phyloP scores from a whole-genome alignment of 2,329 filamentous ascomycete genomes.

The Mollisia scopiformis region DNA sequence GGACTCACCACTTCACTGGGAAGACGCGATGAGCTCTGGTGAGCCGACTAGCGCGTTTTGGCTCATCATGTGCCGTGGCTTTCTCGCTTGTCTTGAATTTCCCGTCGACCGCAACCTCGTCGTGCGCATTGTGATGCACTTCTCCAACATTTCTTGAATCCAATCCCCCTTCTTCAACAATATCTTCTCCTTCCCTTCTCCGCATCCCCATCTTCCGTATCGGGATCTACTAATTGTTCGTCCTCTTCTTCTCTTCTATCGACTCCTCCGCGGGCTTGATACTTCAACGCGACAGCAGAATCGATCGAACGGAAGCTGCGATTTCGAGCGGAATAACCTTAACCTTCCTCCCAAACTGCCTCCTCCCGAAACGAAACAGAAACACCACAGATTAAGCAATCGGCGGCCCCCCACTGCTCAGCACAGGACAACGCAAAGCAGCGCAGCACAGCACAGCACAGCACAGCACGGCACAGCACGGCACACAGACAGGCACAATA shows the following conservation, averaged over 20 bases:
- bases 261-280: constrained; percentile 7
- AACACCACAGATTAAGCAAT: constrained; percentile 29
- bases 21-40: constrained; percentile 6
- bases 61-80: background rate
- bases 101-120: background rate
- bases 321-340: constrained; percentile 6
- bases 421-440: no score
- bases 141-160: background rate
- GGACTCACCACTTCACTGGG: no score
- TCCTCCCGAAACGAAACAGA: constrained; percentile 31
- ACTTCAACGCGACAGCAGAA: background rate
- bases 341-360: constrained; percentile 14
- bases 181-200: background rate
- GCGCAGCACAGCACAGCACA: constrained; percentile 1
- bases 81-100: background rate
- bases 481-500: background rate
- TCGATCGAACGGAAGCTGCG: constrained; percentile 2
- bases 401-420: no score
- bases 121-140: background rate
- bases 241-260: background rate
- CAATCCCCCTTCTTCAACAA: constrained; percentile 4
- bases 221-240: constrained; percentile 3
- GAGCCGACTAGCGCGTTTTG: constrained; percentile 1
- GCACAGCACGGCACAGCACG: constrained; percentile 2
- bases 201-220: background rate